Conservation (phyloP, 208 protist species). For the Crithidia acanthocephali region DNA sequence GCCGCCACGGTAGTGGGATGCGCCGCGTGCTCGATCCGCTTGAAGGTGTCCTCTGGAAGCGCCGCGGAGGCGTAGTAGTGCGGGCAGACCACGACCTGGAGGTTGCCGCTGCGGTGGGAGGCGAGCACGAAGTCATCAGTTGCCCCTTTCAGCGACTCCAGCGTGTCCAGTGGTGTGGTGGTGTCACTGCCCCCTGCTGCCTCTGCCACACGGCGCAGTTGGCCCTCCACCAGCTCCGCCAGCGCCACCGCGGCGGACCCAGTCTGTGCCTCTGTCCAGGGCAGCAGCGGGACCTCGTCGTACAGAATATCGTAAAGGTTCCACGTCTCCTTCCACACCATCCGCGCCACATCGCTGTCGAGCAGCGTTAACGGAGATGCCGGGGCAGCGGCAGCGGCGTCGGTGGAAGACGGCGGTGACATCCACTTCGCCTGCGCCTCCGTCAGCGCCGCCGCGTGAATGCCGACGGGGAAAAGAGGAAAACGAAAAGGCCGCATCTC, state of each 20-base stretch:
- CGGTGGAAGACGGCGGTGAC: neutral
- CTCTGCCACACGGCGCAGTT: conserved; percentile 8
- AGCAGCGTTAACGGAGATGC: neutral
- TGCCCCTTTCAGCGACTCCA: conserved; percentile 7
- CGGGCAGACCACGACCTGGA: conserved; percentile 55
- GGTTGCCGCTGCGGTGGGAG: conserved; percentile 26
- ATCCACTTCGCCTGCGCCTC: conserved; percentile 9
- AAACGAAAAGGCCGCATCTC: conserved; percentile 40
- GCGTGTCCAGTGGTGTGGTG: neutral
- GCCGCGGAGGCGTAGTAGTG: conserved; percentile 59
- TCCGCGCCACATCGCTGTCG: conserved; percentile 18
- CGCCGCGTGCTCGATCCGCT: neutral
- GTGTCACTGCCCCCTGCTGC: neutral
- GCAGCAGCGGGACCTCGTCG: conserved; percentile 76
- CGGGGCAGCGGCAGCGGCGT: neutral
- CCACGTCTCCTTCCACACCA: conserved; percentile 86
- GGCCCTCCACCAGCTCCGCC: conserved; percentile 13
- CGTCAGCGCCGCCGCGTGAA: conserved; percentile 34
- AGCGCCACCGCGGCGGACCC: neutral
- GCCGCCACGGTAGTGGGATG: neutral
- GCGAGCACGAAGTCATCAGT: conserved; percentile 40
- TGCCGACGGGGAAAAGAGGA: conserved; percentile 66
- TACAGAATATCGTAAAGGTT: conserved; percentile 88
- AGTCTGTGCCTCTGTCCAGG: conserved; percentile 17
- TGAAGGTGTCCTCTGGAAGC: conserved; percentile 14